Conservation (phyloP, 2,329 filamentous ascomycete genomes). For the Botrytis hyacinthi region DNA sequence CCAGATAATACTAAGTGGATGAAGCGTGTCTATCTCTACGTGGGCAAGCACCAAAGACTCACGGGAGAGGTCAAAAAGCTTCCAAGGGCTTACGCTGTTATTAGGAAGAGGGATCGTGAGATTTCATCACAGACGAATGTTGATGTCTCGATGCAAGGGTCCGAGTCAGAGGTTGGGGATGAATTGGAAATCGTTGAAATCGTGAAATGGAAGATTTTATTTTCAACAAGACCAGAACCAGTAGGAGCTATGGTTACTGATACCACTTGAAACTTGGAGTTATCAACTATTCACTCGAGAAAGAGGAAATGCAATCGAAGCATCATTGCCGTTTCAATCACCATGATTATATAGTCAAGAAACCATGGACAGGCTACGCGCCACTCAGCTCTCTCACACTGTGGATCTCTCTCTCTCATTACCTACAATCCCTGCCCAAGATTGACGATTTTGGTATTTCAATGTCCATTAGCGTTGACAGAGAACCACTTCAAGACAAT, state of each 20-base stretch:
- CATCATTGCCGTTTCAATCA: neutral
- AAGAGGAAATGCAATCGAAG: neutral
- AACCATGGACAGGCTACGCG: neutral
- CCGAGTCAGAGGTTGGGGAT: conserved; percentile 77
- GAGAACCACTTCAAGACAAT: neutral
- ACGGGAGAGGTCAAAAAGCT: conserved; percentile 89
- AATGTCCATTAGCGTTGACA: neutral
- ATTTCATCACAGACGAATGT: conserved; percentile 24
- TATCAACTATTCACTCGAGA: no score
- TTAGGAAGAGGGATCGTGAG: conserved; percentile 53
- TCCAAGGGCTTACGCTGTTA: conserved; percentile 72
- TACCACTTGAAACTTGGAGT: neutral
- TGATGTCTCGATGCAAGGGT: conserved; percentile 37
- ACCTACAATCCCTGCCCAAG: no score
- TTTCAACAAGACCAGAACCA: conserved; percentile 81
- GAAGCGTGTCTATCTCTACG: conserved; percentile 83
- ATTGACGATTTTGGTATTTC: neutral
- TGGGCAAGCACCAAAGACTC: conserved; percentile 85
- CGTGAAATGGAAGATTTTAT: conserved; percentile 82
- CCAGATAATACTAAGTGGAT: conserved; percentile 70
- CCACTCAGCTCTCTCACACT: neutral
- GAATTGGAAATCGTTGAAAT: conserved; percentile 80
- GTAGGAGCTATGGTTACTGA: conserved; percentile 49
- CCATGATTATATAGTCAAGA: neutral
- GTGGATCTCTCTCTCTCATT: neutral